phyloP scores from a whole-genome alignment of 1,284 basidiomycete genomes.

The Tilletia horrida region DNA sequence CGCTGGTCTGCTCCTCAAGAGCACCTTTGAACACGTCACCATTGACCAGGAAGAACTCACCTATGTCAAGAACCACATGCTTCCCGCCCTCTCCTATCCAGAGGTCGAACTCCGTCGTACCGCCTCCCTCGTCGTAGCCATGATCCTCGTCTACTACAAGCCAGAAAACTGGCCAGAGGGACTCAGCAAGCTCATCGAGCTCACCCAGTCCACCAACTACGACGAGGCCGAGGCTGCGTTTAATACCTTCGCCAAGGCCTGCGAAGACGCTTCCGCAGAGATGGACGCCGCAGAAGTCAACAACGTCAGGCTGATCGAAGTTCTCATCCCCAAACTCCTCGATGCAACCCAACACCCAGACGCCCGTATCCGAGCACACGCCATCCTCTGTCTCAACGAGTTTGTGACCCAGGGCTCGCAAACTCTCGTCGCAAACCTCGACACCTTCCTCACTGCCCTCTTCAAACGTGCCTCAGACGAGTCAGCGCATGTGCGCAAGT shows the following conservation, averaged over 20 bases:
- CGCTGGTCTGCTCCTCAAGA: conserved; percentile 95
- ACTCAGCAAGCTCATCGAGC: conserved; percentile 43
- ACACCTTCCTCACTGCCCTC: conserved; percentile 83
- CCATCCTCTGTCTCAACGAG: conserved; percentile 88
- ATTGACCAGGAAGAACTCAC: conserved; percentile 45
- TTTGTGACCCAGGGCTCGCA: conserved; percentile 71
- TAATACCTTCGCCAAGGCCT: conserved; percentile 88
- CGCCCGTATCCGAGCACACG: conserved; percentile 82
- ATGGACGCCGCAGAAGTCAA: conserved; percentile 82
- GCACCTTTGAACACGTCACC: conserved; percentile 62
- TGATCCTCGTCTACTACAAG: conserved; percentile 49
- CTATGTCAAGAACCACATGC: conserved; percentile 50
- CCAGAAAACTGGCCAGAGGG: conserved; percentile 51
- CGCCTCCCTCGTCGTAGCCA: conserved; percentile 52
- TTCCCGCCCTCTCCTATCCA: conserved; percentile 45
- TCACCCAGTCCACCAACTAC: conserved; percentile 40
- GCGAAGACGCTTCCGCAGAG: conserved; percentile 93
- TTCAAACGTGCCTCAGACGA: conserved; percentile 94
- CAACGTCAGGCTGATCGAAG: conserved; percentile 56
- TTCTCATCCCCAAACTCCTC: conserved; percentile 78
- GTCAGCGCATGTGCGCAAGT: conserved; percentile 83
- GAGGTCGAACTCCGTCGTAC: conserved; percentile 52
- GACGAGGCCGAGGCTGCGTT: conserved; percentile 68
- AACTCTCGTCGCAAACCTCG: conserved; percentile 80
- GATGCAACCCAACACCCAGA: conserved; percentile 69